These are phyloP conservation scores for Daucus carota DNA, from an alignment of 129 eudicot species.

Conservation along the genomic window DNA sequence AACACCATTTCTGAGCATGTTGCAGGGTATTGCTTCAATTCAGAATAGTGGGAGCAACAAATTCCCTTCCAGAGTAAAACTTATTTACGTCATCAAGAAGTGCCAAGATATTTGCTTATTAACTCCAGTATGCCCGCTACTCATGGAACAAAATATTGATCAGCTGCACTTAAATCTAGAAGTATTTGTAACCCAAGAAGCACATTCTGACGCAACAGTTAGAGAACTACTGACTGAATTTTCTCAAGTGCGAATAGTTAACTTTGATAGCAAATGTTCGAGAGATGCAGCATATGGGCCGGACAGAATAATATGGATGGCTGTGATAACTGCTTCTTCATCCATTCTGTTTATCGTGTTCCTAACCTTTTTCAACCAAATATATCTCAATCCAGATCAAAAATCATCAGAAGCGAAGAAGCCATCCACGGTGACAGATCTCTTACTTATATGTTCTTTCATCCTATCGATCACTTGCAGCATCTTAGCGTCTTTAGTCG, in stretches of 20 bases:
- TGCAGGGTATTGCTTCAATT: constrained; percentile 52
- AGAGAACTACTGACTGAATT: constrained; percentile 45
- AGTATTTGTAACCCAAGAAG: constrained; percentile 73
- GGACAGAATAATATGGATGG: constrained; percentile 40
- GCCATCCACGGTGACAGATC: constrained; percentile 46
- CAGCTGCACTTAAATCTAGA: constrained; percentile 34
- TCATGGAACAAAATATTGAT: constrained; percentile 27
- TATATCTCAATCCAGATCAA: constrained; percentile 29
- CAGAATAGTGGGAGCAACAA: constrained; percentile 13
- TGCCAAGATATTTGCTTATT: constrained; percentile 51
- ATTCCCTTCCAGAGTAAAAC: constrained; percentile 52
- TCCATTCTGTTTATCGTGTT: constrained; percentile 40
- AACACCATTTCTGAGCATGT: constrained; percentile 75
- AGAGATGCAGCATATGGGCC: constrained; percentile 43
- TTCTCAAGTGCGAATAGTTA: constrained; percentile 33
- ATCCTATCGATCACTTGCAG: constrained; percentile 36
- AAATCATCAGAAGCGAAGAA: constrained; percentile 39
- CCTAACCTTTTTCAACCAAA: constrained; percentile 36
- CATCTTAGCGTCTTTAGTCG: constrained; percentile 21
- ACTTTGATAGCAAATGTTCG: constrained; percentile 25
- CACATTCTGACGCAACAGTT: constrained; percentile 33
- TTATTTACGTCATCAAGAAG: constrained; percentile 53
- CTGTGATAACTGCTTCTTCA: constrained; percentile 35
- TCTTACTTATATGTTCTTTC: constrained; percentile 49
- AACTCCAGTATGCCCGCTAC: constrained; percentile 43